Evolutionary conservation across 345 rosid genomes (phyloP), one percentile per base, ranked within the genome.

Genomic region (Brassica cretica): DNA sequence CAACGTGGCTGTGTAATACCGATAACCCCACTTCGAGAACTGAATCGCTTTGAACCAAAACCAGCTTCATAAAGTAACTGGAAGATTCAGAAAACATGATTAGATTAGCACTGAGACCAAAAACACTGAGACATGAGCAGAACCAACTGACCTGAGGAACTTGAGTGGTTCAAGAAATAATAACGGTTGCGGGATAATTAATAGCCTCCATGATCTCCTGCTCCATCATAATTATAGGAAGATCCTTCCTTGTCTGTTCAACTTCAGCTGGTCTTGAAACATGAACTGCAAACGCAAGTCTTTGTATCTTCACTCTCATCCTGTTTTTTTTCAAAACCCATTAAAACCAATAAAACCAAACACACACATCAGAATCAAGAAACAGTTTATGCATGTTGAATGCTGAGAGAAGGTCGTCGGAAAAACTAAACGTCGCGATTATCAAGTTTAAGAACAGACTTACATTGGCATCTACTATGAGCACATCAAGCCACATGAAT

Each of bases 1-100:
- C 44, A 11, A 37, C 11, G 44, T 37, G 44, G 44, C 44, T 94
- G 98, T 62, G 98, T 94, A 72, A 94, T 90, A 76, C 97, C 98
- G 51, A 94, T 88, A 51, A 87, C 78, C 66, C 98, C 95, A 73
- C 93, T 85, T 51, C 88, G 84, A 67, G 68, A 55, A 62, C 73
- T 73, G 30, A 76, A 86, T 35, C 70, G 77, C 44, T 82, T 83
- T 27, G 97, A 94, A 68, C 97, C 93, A 69, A 87, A 92, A 55
- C 97, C 98, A 37, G 95, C 95, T 81, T 94, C 98, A 66, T 87
- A 92, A 73, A 94, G 93, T 75, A 94, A 94, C 97, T 94, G 84
- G 70, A 79, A 79, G 37, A 73, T 63, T n/a, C 33, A 74, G 33
- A 76, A 14, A 53, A 25, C 39, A 77, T 25, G 16, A 46, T 46